Evolutionary conservation across 2,329 filamentous ascomycete species (phyloP), one percentile per base, ranked within the genome.

Genomic region (Colletotrichum caudatum): DNA sequence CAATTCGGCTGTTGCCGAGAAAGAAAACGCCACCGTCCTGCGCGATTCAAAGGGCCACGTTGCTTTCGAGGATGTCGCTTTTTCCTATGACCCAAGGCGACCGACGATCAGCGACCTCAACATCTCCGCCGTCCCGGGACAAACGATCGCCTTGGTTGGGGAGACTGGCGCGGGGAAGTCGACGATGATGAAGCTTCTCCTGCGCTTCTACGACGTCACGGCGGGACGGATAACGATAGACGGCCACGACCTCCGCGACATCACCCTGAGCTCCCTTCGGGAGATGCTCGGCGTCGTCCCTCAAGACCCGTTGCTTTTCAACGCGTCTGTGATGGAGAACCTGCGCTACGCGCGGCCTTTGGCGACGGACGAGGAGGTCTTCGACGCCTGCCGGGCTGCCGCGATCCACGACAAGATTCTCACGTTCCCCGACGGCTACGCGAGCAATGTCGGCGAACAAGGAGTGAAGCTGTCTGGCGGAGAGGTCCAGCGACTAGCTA

Each of bases 271-370:
- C 12, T 74, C 74, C 0, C 79, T 83, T 64, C 79, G 82, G 5
- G 76, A 74, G 33, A 75, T 78, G 18, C 77, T 84, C 20, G 80
- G 91, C 1, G 86, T 95, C 0, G 93, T 95, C 0, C 89, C 91
- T 2, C 93, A 95, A 79, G 92, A 95, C 77, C 87, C 93, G 11
- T 90, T 90, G 0, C 84, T 95, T 0, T 94, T 93, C 76, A 89
- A 91, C 78, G 90, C 89, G 72, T 80, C 78, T 64, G 57, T 94
- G n/a, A 86, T 88, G 33, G 92, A 94, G 69, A 94, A 94, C 75
- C 88, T 94, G 63, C 80, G 91, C 1, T 72, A 60, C 7, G 69
- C 64, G 6, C 53, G 60, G 1, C 54, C 61, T 7, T 53, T 20
- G 18, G 66, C 69, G 6, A 69, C 46, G 0, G 56, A 72, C 2